Base-by-base conservation (phyloP, 1,139 yeast species). In the Pichia sp. region DNA sequence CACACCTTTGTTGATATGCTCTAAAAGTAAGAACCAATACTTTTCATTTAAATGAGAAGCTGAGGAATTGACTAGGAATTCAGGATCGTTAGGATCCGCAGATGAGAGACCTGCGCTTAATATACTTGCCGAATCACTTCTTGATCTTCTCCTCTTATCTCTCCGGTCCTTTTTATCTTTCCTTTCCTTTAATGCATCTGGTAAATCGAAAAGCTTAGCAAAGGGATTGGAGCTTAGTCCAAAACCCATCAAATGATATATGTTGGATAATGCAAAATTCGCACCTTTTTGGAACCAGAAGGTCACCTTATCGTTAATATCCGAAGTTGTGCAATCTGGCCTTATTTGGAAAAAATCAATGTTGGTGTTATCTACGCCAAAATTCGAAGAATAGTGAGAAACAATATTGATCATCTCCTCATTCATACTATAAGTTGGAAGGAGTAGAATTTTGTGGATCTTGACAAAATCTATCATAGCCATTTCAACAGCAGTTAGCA, bases 261-360 rank as follows among this genome's bases (percentile, higher is more conserved):
- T 82, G 64, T 87, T 87, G 31, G 90, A 84, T 54, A 86, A 75
- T 1, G 93, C 92, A 73, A 87, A 86, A 45, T 82, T 75, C 0
- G 90, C 81, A 1, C 89, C 85, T 65, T 86, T 85, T 63, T 85
- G 85, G 63, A 83, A 84, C 87, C 90, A 87, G 63, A 85, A 86
- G 57, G 82, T 83, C 7, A 54, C 49, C 62, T 82, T 82, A 57
- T 84, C 88, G 44, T 76, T 71, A 19, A 67, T 63, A 15, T 63
- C 53, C 26, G 59, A 45, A 5, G 61, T 53, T 75, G 72, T 67
- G 73, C 79, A 64, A 77, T 75, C 67, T 7, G 64, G 82, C 72
- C 62, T 70, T 61, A 61, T 61, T 65, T 68, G 85, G 54, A 68
- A 86, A 61, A 84, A 84, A 63, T 84, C 82, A 57, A 78, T 76